Evolutionary conservation across 371 early-diverging fungal species (phyloP).

Genomic region (Capillidium rhysosporum): DNA sequence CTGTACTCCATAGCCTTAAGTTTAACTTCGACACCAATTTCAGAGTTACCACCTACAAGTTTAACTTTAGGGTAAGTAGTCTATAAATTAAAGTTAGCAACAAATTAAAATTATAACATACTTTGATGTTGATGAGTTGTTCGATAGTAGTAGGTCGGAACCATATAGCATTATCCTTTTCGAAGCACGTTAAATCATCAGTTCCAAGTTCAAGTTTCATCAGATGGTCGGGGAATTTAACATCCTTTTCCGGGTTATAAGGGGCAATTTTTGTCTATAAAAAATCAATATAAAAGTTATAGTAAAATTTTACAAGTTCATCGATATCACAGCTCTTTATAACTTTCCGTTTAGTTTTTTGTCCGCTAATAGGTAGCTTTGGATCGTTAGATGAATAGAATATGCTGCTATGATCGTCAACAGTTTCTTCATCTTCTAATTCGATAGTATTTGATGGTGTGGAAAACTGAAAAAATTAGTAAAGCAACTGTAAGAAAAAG

Average conservation of each 20-base stretch:
- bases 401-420: background rate
- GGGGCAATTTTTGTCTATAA: background rate
- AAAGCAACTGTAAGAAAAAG: background rate
- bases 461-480: background rate
- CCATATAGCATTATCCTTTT: constrained; percentile 23
- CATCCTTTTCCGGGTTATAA: constrained; percentile 28
- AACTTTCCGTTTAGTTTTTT: background rate
- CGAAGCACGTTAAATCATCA: constrained; percentile 12
- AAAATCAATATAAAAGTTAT: background rate
- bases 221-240: constrained; percentile 26
- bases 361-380: background rate
- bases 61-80: constrained; percentile 33
- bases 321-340: background rate
- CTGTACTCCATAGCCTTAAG: constrained; percentile 43
- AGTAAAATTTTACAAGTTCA: background rate
- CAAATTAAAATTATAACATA: no score
- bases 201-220: background rate
- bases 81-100: constrained; percentile 14
- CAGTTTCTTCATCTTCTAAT: background rate
- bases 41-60: constrained; percentile 57
- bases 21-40: constrained; percentile 45
- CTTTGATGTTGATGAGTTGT: constrained; percentile 18
- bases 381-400: background rate
- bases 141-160: constrained; percentile 36
- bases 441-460: background rate